These are phyloP conservation scores for Saccharum spontaneum DNA, from an alignment of 176 grass and related monocot genomes.

Conservation along the genomic window DNA sequence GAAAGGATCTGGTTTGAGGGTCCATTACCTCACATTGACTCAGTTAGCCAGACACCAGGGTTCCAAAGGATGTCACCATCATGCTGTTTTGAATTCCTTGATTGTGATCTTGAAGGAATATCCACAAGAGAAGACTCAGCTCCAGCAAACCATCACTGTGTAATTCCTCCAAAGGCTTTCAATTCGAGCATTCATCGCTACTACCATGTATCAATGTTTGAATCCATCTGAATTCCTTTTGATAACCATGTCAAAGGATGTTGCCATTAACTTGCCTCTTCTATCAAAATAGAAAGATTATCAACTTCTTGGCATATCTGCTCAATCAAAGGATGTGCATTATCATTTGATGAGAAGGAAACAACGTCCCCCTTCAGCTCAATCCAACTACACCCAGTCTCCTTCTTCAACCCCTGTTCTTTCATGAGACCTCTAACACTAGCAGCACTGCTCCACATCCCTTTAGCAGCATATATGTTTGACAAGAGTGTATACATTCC, in stretches of 20 bases:
- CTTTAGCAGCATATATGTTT: slow-evolving; percentile 77
- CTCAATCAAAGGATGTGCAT: slow-evolving; percentile 48
- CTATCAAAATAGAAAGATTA: slow-evolving; percentile 61
- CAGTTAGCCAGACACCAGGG: neutral
- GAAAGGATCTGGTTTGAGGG: neutral
- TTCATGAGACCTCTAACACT: slow-evolving; percentile 63
- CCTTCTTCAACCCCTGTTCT: slow-evolving; percentile 61
- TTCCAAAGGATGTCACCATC: neutral
- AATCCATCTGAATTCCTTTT: neutral
- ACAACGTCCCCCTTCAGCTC: slow-evolving; percentile 59
- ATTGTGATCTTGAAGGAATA: slow-evolving; percentile 20
- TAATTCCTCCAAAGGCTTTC: slow-evolving; percentile 17
- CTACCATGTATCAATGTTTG: slow-evolving; percentile 5
- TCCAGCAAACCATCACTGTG: slow-evolving; percentile 3
- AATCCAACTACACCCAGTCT: slow-evolving; percentile 78
- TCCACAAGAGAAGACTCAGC: neutral
- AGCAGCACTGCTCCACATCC: slow-evolving; percentile 62
- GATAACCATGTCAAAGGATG: slow-evolving; percentile 26
- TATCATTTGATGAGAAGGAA: slow-evolving; percentile 71
- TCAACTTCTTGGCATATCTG: slow-evolving; percentile 57
- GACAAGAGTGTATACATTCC: slow-evolving; percentile 74
- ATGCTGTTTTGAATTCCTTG: neutral
- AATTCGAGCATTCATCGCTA: neutral
- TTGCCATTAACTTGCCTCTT: neutral
- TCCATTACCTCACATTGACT: slow-evolving; percentile 29